Conservation (phyloP, 1,284 basidiomycete genomes). For the Stereum hirsutum region DNA sequence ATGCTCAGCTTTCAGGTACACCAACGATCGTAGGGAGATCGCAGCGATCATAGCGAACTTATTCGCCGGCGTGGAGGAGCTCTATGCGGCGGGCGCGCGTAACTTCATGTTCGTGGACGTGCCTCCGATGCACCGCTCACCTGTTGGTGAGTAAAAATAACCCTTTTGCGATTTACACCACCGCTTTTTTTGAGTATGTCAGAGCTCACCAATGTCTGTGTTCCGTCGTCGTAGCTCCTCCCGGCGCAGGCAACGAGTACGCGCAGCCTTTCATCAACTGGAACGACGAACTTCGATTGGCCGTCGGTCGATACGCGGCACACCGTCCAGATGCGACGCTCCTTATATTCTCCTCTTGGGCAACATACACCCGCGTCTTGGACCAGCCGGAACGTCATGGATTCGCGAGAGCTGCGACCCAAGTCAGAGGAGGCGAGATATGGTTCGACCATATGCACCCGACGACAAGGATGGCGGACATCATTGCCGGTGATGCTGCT, state of each 20-base stretch:
- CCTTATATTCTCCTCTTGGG: slow-evolving; percentile 38
- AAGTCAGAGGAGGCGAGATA: slow-evolving; percentile 23
- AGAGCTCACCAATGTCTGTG: slow-evolving; percentile 17
- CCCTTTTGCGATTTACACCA: too few species aligned
- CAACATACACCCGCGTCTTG: slow-evolving; percentile 31
- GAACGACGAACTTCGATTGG: slow-evolving; percentile 28
- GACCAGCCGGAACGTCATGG: slow-evolving; percentile 31
- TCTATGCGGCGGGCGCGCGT: slow-evolving; percentile 39
- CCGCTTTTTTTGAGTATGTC: not conserved
- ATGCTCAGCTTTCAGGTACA: slow-evolving; percentile 3
- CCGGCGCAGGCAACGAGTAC: slow-evolving; percentile 5
- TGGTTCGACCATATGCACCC: slow-evolving; percentile 43
- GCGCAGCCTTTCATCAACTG: slow-evolving; percentile 23
- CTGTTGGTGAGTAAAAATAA: slow-evolving; percentile 32
- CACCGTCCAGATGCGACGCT: slow-evolving; percentile 32
- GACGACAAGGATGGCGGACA: slow-evolving; percentile 32
- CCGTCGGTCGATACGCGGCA: slow-evolving; percentile 23
- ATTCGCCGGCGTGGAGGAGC: slow-evolving; percentile 29
- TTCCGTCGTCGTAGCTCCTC: slow-evolving; percentile 1
- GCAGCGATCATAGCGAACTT: slow-evolving; percentile 19
- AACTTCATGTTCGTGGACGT: slow-evolving; percentile 54
- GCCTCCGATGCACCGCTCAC: slow-evolving; percentile 42
- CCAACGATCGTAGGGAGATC: slow-evolving; percentile 10
- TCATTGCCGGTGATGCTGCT: slow-evolving; percentile 29
- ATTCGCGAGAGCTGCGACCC: slow-evolving; percentile 24